Percentiles rank a stretch among this genome's conserved stretches.
Evolutionary conservation across 2,329 filamentous ascomycete genomes (phyloP).

Genomic region (Trichophyton schoenleinii): DNA sequence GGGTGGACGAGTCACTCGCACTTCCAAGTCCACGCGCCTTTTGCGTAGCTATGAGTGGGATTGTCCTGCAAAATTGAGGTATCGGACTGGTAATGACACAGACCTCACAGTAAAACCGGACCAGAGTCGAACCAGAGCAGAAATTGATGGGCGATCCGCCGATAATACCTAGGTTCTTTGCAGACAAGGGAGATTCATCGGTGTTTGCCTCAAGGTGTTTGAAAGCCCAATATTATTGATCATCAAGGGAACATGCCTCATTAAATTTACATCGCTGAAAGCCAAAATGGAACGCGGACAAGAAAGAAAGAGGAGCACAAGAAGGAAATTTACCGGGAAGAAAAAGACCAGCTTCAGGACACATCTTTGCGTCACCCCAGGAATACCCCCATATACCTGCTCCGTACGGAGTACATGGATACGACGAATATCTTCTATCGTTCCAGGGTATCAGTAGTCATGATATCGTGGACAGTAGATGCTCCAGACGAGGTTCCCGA

Average conservation of each 20-base stretch:
- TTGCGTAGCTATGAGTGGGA: neutral
- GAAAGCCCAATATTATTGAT: no score
- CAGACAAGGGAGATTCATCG: no score
- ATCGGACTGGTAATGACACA: neutral
- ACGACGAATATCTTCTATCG: neutral
- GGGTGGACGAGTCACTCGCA: neutral
- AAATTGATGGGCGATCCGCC: neutral
- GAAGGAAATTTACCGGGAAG: neutral
- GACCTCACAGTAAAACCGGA: neutral
- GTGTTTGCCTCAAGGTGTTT: no score
- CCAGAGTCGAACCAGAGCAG: neutral
- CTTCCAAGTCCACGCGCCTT: neutral
- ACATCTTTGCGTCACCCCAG: neutral
- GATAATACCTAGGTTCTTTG: no score
- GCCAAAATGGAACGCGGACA: neutral
- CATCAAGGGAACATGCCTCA: neutral
- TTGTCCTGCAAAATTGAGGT: neutral
- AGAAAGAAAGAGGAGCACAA: neutral
- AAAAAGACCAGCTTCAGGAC: neutral
- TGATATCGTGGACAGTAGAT: slow-evolving; percentile 26
- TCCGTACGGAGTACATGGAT: neutral
- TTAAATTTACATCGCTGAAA: neutral
- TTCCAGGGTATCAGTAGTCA: slow-evolving; percentile 4
- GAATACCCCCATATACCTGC: neutral
- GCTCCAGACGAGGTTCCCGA: slow-evolving; percentile 28